A percentile compares a stretch with the other conserved stretches of the same genome.
These are phyloP conservation scores for Eimeria zaria DNA, from an alignment of 169 alveolate species.

Conservation along the genomic window DNA sequence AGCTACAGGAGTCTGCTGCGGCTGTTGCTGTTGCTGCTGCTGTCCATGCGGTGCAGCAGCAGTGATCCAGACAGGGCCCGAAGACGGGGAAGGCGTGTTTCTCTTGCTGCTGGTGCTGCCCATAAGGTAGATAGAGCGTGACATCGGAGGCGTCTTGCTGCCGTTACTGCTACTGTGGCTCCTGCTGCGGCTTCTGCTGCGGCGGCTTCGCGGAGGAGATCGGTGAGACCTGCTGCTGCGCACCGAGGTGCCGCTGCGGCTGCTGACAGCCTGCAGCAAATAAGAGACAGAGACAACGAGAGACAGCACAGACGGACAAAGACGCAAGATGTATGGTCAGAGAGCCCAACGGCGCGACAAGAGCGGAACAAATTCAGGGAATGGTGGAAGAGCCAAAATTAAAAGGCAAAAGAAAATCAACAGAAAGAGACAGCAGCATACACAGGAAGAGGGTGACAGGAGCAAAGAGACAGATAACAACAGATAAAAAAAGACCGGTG, in stretches of 20 bases:
- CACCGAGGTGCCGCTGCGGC: conserved; percentile 60
- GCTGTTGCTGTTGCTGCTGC: conserved; percentile 66
- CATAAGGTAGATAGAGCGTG: conserved; percentile 59
- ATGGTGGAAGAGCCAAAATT: not conserved
- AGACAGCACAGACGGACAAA: not conserved
- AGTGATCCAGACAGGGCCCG: conserved; percentile 55
- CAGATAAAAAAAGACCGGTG: too few relatives aligned
- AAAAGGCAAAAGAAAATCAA: not conserved
- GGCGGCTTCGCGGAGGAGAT: conserved; percentile 42
- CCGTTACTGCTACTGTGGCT: conserved; percentile 64
- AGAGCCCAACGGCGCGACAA: too few relatives aligned
- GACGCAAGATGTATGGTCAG: not conserved
- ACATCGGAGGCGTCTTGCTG: conserved; percentile 66
- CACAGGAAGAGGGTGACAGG: not conserved
- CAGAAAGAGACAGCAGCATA: not conserved
- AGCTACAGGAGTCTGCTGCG: conserved; percentile 58
- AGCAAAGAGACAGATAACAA: too few relatives aligned
- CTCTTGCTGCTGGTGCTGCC: conserved; percentile 61
- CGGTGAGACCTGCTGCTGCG: conserved; percentile 66
- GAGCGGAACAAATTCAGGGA: too few relatives aligned
- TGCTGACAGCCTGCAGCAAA: conserved; percentile 52
- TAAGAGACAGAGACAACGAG: not conserved
- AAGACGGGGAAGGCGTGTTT: conserved; percentile 35
- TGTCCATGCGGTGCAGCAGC: conserved; percentile 42
- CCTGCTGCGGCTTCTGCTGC: conserved; percentile 68